Evolutionary conservation across 208 protist species (phyloP).

Genomic region (Trypanosoma mega): DNA sequence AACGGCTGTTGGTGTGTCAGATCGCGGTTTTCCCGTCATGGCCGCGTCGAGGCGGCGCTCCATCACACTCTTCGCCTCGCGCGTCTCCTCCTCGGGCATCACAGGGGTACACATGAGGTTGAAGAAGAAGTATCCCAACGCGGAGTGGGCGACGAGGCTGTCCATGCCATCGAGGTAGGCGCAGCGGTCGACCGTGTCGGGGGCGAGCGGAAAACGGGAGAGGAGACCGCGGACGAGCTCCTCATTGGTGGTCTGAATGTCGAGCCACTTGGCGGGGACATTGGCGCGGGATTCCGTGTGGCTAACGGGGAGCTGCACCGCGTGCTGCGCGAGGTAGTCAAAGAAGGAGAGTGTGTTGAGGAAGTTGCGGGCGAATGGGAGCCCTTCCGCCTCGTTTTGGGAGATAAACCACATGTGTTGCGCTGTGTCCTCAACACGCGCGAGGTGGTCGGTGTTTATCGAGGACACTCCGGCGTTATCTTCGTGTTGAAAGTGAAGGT

Average conservation of each 20-base stretch:
- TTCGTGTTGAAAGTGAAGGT: conserved; percentile 39
- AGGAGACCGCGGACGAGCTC: conserved; percentile 46
- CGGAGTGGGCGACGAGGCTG: conserved; percentile 37
- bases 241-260: conserved; percentile 62
- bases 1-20: conserved; percentile 49
- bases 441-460: conserved; percentile 25
- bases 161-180: conserved; percentile 65
- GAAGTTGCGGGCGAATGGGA: conserved; percentile 68
- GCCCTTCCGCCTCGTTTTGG: conserved; percentile 31
- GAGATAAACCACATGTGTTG: conserved; percentile 81
- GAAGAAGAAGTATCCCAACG: conserved; percentile 65
- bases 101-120: conserved; percentile 74
- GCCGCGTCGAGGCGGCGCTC: conserved; percentile 82
- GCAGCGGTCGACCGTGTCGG: conserved; percentile 63
- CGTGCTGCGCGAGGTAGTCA: conserved; percentile 36
- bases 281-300: neutral
- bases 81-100: conserved; percentile 4
- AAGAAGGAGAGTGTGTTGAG: conserved; percentile 36
- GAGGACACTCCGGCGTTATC: neutral
- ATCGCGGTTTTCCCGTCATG: conserved; percentile 36
- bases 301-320: conserved; percentile 34
- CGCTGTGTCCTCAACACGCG: conserved; percentile 48
- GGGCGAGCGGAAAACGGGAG: conserved; percentile 55
- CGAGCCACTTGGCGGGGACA: conserved; percentile 60
- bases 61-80: conserved; percentile 60